phyloP scores from a whole-genome alignment of 2,329 filamentous ascomycete species.

The Colletotrichum zoysiae region DNA sequence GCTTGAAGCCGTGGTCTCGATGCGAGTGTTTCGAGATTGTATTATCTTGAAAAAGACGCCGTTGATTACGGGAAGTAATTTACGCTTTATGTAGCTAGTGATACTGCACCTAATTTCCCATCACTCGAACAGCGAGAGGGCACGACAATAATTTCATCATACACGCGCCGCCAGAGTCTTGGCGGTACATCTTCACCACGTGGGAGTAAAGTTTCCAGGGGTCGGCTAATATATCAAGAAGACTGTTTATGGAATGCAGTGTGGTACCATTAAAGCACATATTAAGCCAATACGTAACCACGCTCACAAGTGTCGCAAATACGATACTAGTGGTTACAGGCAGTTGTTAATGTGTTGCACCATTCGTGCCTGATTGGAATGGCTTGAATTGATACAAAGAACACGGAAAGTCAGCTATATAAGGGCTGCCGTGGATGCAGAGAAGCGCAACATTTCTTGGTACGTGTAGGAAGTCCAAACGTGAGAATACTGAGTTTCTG shows the following conservation, averaged over 20 bases:
- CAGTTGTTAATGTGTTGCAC: no score
- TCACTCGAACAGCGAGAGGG: no score
- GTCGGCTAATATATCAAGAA: not conserved
- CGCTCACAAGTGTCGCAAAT: not conserved
- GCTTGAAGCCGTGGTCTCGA: not conserved
- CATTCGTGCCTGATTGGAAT: no score
- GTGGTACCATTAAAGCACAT: not conserved
- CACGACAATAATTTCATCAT: no score
- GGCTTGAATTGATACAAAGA: no score
- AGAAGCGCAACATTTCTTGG: no score
- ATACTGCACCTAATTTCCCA: no score
- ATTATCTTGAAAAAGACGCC: not conserved
- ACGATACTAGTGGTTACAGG: not conserved
- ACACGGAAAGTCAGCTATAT: no score
- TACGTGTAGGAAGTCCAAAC: no score
- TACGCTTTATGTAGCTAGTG: not conserved
- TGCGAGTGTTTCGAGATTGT: not conserved
- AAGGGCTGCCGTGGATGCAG: no score
- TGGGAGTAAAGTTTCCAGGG: not conserved
- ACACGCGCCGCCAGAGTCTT: no score
- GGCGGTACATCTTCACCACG: not conserved
- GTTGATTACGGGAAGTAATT: not conserved
- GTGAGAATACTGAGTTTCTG: no score
- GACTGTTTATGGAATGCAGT: not conserved
- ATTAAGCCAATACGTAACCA: not conserved